Evolutionary conservation across 805 yeast species (phyloP).

Genomic region (Myxozyma neotropica): DNA sequence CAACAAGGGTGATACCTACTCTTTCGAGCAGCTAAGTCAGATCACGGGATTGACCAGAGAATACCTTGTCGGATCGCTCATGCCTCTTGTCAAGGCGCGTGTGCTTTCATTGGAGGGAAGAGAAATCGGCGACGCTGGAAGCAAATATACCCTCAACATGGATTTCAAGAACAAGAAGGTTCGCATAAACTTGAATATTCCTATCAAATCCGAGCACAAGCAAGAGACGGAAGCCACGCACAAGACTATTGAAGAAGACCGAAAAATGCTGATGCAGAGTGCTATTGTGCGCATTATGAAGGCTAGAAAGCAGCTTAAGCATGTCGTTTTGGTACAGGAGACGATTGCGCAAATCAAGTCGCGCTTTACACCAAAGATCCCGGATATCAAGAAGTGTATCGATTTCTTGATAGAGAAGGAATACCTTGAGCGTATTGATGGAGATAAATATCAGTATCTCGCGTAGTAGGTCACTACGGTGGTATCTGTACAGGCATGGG

Average conservation of each 20-base stretch:
- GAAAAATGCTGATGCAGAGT: conserved; percentile 84
- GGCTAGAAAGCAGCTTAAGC: conserved; percentile 78
- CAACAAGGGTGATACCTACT: conserved; percentile 65
- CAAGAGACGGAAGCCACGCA: conserved; percentile 74
- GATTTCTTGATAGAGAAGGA: conserved; percentile 84
- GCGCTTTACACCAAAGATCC: conserved; percentile 81
- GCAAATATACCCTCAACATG: conserved; percentile 67
- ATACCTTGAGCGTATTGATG: conserved; percentile 75
- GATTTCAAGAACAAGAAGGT: conserved; percentile 85
- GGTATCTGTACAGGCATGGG: background rate
- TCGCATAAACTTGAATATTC: conserved; percentile 73
- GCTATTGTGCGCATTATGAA: conserved; percentile 97
- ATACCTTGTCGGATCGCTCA: conserved; percentile 71
- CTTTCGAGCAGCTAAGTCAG: conserved; percentile 62
- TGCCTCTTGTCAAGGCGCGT: conserved; percentile 77
- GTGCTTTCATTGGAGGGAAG: conserved; percentile 65
- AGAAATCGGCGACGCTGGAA: conserved; percentile 53
- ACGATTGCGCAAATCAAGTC: conserved; percentile 81
- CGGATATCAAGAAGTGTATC: conserved; percentile 84
- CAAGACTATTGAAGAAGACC: conserved; percentile 81
- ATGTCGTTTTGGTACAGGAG: conserved; percentile 80
- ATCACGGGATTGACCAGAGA: conserved; percentile 68
- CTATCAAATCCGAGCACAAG: conserved; percentile 58
- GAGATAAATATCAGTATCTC: conserved; percentile 74
- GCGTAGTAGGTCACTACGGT: conserved; percentile 59